Evolutionary conservation across 2,329 filamentous ascomycete genomes (phyloP), one percentile per base, ranked within the genome.

Genomic region (Pseudovirgaria hyperparasitica): DNA sequence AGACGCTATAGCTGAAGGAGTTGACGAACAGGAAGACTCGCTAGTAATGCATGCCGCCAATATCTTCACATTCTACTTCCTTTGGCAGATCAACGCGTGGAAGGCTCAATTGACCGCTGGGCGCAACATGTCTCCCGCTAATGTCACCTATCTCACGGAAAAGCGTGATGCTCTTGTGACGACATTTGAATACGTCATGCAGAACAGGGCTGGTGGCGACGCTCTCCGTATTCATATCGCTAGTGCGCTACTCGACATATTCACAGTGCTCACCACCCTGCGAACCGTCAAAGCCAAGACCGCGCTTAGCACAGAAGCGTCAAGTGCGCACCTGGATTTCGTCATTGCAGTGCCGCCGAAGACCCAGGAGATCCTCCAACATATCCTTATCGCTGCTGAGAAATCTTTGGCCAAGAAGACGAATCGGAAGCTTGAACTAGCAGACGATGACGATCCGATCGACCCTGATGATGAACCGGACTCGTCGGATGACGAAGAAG

Each of bases 21-120:
- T 76, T 15, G 79, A 85, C 36, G 74, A 74, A 22, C 61, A 82
- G 9, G 87, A 96, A 51, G 81, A 90, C 39, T 75, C 82, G 37
- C 63, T 90, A 22, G 75, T 84, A 5, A 65, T 72, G 2, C 78
- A 76, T 41, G 77, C 84, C 16, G 79, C 92, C 43, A 78, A 80
- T 38, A 67, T 76, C 2, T 66, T 79, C 26, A 67, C 85, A 24
- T 84, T 92, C 55, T 96, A 94, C 57, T 92, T 94, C 48, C 82
- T 92, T 73, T 98, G 90, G 90, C 87, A 90, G 48, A 69, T 79
- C 13, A 70, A 72, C 28, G 62, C 65, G 21, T 46, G 57, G 25
- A 43, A 48, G n/a, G 37, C 38, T 4, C 37, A 46, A 10, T 42
- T 62, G 23, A 63, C 45, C 26, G 34, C 43, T 9, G 44, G 40